Evolutionary conservation across 192 early-diverging fungal species (phyloP).

Genomic region (Dissophora globulifera): DNA sequence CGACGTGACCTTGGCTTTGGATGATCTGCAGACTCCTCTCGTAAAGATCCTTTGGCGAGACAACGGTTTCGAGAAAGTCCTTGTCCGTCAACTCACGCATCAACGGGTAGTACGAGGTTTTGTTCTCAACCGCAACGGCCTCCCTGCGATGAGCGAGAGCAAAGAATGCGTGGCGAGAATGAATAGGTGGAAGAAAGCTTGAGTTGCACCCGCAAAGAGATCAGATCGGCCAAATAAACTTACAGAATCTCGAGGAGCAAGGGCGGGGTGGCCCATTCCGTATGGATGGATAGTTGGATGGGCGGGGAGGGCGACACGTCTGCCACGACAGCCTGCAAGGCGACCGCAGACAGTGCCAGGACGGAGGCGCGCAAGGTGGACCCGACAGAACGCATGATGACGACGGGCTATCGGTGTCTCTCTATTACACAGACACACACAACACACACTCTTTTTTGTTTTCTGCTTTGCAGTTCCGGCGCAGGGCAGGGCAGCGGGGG

Average conservation of each 20-base stretch:
- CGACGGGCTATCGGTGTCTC: background rate
- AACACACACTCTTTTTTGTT: too few relatives aligned
- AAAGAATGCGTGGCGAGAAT: too few relatives aligned
- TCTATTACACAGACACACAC: too few relatives aligned
- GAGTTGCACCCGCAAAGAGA: background rate
- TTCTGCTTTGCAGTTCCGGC: too few relatives aligned
- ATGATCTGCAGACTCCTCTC: conserved; percentile 60
- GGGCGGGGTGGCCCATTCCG: conserved; percentile 75
- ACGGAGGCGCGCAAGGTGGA: conserved; percentile 31
- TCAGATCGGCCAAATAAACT: background rate
- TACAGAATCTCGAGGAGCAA: conserved; percentile 83
- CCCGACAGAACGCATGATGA: conserved; percentile 19
- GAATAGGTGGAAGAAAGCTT: too few relatives aligned
- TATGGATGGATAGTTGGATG: conserved; percentile 57
- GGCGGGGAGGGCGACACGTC: conserved; percentile 54
- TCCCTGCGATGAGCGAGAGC: too few relatives aligned
- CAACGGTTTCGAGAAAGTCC: conserved; percentile 28
- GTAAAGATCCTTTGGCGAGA: conserved; percentile 61
- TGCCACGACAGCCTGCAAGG: conserved; percentile 21
- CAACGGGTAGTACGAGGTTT: conserved; percentile 70
- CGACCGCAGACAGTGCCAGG: conserved; percentile 37
- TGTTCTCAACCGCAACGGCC: conserved; percentile 71
- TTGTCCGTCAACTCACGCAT: conserved; percentile 63
- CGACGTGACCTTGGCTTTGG: conserved; percentile 52
- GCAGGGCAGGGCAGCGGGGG: too few relatives aligned